These are phyloP conservation scores for Lojkania enalia DNA, from an alignment of 2,329 filamentous ascomycete genomes.

Conservation along the genomic window DNA sequence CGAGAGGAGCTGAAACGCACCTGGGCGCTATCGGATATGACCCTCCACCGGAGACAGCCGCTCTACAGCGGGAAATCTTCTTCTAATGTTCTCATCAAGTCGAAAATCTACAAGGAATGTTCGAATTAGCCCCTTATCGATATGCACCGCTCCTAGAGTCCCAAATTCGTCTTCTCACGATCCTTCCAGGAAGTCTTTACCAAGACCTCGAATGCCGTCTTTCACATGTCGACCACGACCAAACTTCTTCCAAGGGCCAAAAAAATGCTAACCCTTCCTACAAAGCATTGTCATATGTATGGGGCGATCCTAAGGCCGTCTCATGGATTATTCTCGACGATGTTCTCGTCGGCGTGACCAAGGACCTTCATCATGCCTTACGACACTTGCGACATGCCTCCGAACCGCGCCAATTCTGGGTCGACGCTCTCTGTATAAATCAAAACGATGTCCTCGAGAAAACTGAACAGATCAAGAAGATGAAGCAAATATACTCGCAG, in stretches of 20 bases:
- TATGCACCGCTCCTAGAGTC: too few relatives aligned
- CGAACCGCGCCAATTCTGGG: neutral
- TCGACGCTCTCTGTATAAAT: neutral
- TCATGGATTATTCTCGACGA: neutral
- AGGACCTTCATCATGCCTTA: neutral
- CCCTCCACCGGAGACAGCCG: too few relatives aligned
- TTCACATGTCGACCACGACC: too few relatives aligned
- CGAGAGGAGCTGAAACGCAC: too few relatives aligned
- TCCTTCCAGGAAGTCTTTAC: neutral
- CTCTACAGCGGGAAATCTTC: too few relatives aligned
- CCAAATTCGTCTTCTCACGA: neutral
- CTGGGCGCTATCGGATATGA: too few relatives aligned
- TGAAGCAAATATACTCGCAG: neutral
- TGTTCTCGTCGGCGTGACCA: neutral
- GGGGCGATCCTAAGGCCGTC: neutral
- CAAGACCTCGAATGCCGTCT: neutral
- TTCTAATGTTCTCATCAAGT: too few relatives aligned
- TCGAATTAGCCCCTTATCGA: too few relatives aligned
- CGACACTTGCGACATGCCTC: neutral
- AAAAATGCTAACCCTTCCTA: neutral
- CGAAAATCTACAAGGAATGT: too few relatives aligned
- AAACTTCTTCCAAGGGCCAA: neutral
- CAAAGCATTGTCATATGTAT: neutral
- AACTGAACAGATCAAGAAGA: neutral
- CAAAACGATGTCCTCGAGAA: neutral